A percentile compares a stretch with the other conserved stretches of the same genome.
Evolutionary conservation across 164 flowering plant genomes (phyloP).

Genomic region (Platanus orientalis): DNA sequence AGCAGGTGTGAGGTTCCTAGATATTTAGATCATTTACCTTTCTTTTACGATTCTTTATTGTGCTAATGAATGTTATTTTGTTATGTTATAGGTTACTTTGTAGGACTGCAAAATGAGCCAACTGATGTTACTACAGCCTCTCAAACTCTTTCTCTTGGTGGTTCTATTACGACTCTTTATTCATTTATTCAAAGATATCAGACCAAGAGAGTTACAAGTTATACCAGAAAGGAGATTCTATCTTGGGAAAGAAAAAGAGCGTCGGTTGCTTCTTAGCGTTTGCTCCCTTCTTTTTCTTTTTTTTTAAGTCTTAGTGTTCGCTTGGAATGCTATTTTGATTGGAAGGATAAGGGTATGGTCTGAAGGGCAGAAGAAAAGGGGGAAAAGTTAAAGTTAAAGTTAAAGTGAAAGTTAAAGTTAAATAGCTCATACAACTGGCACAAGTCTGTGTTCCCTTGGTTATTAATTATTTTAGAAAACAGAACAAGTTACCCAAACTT

Average conservation of each 20-base stretch:
- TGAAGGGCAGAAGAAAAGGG: constrained; percentile 7
- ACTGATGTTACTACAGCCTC: no score
- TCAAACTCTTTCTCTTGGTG: neutral
- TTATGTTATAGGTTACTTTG: neutral
- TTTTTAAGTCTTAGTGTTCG: no score
- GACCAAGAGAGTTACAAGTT: no score
- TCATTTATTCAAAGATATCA: no score
- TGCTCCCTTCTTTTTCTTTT: no score
- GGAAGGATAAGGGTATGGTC: no score
- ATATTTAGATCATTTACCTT: constrained; percentile 13
- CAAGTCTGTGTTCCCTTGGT: neutral
- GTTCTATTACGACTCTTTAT: no score
- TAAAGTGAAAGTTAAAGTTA: neutral
- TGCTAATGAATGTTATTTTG: neutral
- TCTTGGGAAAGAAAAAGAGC: neutral
- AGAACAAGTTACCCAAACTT: no score
- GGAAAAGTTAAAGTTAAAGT: constrained; percentile 4
- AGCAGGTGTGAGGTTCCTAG: constrained; percentile 13
- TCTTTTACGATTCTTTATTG: constrained; percentile 17
- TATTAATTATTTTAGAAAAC: neutral
- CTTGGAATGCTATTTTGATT: constrained; percentile 10
- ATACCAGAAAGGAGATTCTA: no score
- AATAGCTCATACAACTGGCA: neutral
- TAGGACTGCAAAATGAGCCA: no score
- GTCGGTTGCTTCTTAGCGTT: constrained; percentile 25